Evolutionary conservation across 495 filamentous ascomycete species (phyloP).

Genomic region (Bathelium albidoporum): DNA sequence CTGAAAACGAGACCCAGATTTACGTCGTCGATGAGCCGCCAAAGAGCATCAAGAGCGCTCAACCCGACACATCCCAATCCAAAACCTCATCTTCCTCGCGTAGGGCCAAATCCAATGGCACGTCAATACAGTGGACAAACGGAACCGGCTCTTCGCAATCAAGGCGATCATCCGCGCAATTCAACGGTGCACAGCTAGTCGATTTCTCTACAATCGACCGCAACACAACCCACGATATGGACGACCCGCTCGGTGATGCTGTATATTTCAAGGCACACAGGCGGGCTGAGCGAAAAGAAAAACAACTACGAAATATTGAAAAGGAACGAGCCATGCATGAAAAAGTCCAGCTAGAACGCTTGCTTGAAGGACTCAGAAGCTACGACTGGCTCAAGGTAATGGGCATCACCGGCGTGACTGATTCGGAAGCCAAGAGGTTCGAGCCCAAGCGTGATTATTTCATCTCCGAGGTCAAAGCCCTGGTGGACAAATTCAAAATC

Average conservation of each 20-base stretch:
- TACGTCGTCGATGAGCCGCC: conserved; percentile 40
- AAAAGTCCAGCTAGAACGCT: conserved; percentile 71
- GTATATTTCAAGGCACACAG: conserved; percentile 61
- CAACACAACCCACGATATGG: conserved; percentile 30
- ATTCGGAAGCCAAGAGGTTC: conserved; percentile 70
- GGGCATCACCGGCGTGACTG: conserved; percentile 81
- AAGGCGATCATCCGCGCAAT: conserved; percentile 30
- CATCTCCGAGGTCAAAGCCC: conserved; percentile 62
- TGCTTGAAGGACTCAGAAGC: conserved; percentile 79
- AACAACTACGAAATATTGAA: conserved; percentile 86
- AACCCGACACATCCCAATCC: conserved; percentile 4
- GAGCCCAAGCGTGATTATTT: conserved; percentile 79
- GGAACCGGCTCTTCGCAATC: not conserved
- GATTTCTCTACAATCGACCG: conserved; percentile 45
- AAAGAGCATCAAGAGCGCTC: conserved; percentile 19
- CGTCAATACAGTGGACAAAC: not conserved
- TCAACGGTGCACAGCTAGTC: conserved; percentile 44
- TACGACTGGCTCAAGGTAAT: conserved; percentile 88
- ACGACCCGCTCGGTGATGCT: conserved; percentile 61
- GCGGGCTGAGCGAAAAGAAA: conserved; percentile 77
- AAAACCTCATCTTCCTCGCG: conserved; percentile 13
- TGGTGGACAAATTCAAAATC: conserved; percentile 73
- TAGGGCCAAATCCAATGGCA: conserved; percentile 19
- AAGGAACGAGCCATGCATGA: conserved; percentile 87
- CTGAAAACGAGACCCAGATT: conserved; percentile 52